phyloP scores from a whole-genome alignment of 345 rosid genomes.

The Brassica napus region Da-Ae NC_063442.1:42790501-42791000 shows the following conservation, averaged over 20 bases:
- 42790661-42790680: background rate
- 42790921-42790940: conserved; percentile 4
- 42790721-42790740: background rate
- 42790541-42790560: too few relatives aligned
- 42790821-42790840: conserved; percentile 22
- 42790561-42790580: background rate
- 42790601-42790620: conserved; percentile 2
- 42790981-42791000: background rate
- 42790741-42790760: background rate
- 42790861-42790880: conserved; percentile 38
- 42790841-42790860: conserved; percentile 28
- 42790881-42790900: conserved; percentile 41
- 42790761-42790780: background rate
- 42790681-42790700: background rate
- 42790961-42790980: background rate
- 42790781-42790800: background rate
- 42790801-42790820: background rate
- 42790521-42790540: background rate
- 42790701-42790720: background rate
- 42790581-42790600: background rate
- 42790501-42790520: conserved; percentile 5
- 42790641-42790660: background rate
- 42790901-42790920: conserved; percentile 36
- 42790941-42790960: conserved; percentile 1
- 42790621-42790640: background rate